A percentile compares a stretch with the other conserved stretches of the same genome.
phyloP scores from a whole-genome alignment of 305 asterid species.

The Solanum chacoense region DNA sequence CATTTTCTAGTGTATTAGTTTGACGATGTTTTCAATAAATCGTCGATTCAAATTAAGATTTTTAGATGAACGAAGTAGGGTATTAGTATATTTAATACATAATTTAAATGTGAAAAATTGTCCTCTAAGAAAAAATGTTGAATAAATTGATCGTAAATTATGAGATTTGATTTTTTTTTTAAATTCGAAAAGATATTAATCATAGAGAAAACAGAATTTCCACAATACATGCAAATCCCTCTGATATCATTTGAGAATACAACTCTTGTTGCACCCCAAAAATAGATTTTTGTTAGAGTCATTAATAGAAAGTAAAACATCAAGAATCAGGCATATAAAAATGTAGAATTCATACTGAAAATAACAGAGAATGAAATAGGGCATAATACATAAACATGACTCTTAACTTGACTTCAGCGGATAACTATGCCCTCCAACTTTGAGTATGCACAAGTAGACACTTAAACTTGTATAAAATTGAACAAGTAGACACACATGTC shows the following conservation, averaged over 20 bases:
- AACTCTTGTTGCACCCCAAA: not conserved
- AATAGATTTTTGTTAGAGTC: not conserved
- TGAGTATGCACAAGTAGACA: too few relatives aligned
- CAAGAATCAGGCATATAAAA: not conserved
- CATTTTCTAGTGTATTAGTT: too few relatives aligned
- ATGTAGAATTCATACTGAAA: not conserved
- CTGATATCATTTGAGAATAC: not conserved
- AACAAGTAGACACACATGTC: too few relatives aligned
- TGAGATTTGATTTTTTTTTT: not conserved
- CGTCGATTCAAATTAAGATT: too few relatives aligned
- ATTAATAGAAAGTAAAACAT: not conserved
- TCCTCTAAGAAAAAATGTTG: too few relatives aligned
- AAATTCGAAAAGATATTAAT: too few relatives aligned
- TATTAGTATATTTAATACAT: not conserved
- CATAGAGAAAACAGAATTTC: not conserved
- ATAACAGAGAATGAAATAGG: not conserved
- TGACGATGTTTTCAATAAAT: not conserved
- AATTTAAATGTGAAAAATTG: too few relatives aligned
- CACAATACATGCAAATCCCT: not conserved
- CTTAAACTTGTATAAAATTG: too few relatives aligned
- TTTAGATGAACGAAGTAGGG: not conserved
- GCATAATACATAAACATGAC: too few relatives aligned
- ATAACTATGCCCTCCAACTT: too few relatives aligned
- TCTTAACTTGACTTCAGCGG: too few relatives aligned
- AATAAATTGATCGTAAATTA: too few relatives aligned